These are phyloP conservation scores for Lolium perenne DNA, from an alignment of 176 grass and related monocot genomes.

Conservation along the genomic window DNA sequence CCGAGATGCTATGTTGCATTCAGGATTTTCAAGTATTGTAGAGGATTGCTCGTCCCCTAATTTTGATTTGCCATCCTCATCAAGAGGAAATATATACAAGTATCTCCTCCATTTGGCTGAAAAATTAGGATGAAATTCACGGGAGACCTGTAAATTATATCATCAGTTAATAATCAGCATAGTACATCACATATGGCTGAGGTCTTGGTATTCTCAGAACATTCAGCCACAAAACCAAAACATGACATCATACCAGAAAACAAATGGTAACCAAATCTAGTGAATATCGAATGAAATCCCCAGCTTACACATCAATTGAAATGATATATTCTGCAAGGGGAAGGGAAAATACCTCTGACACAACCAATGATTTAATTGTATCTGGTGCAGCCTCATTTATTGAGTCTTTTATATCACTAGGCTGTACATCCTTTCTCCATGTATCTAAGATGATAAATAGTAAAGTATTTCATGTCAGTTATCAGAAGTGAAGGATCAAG, in stretches of 20 bases:
- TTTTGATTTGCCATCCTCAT: conserved; percentile 45
- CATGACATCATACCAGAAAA: background rate
- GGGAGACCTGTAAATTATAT: conserved; percentile 68
- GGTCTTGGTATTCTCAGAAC: conserved; percentile 9
- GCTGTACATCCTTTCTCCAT: conserved; percentile 85
- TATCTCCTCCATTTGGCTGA: conserved; percentile 90
- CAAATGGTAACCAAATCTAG: background rate
- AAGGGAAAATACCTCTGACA: conserved; percentile 59
- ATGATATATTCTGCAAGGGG: background rate
- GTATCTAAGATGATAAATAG: conserved; percentile 62
- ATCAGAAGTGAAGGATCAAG: conserved; percentile 2
- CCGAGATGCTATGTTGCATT: conserved; percentile 41
- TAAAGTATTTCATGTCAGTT: conserved; percentile 29
- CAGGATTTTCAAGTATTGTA: conserved; percentile 31
- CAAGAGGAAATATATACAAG: conserved; percentile 90
- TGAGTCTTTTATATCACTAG: conserved; percentile 56
- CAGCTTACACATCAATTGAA: background rate
- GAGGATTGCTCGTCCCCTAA: conserved; percentile 37
- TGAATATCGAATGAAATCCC: background rate
- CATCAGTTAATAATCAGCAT: conserved; percentile 33
- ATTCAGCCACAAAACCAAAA: background rate
- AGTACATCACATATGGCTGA: background rate
- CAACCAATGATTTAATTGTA: conserved; percentile 68
- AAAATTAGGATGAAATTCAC: conserved; percentile 97
- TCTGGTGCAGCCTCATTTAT: conserved; percentile 64